Base-by-base conservation (phyloP, 306 rosid genomes). In the Casuarina glauca region DNA sequence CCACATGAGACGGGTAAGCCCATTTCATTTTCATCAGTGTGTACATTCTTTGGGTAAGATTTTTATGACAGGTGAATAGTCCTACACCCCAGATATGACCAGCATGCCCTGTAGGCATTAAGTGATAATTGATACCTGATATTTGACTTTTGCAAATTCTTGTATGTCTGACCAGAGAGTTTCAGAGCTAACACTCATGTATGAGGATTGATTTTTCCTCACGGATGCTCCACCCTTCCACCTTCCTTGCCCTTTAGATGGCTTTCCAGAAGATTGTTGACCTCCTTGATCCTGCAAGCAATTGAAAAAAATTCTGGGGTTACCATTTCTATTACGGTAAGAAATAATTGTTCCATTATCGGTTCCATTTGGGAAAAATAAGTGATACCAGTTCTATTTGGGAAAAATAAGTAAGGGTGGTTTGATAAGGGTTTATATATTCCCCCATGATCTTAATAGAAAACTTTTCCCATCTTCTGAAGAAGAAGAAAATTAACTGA, bases 111-210 rank as follows among this genome's bases (percentile, higher is more conserved):
- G 45, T 64, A 58, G 44, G 69, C 8, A 68, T 73, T 62, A 42
- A 13, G 58, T 35, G 74, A 79, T 69, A 80, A 74, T 45, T 46
- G 51, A 66, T 89, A 96, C 99, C 99, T 90, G 89, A 73, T 90
- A 96, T 78, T 96, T 96, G 79, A 90, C 83, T 78, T 78, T 89
- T 42, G 98, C 89, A 64, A 96, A 96, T 83, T 87, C 90, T 83
- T 88, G 80, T 85, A 96, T 84, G 72, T 91, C 98, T 48, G 87
- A 82, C 99, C 98, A 96, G 15, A 96, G 88, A 67, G 87, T 77
- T 70, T 96, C 96, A 38, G 98, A 90, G 91, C 93, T 93, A 77
- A 90, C 78, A 85, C 73, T 86, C 86, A 87, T 75, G 77, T 82
- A 89, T 48, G 87, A 85, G 58, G 91, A 90, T 79, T 86, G 91